A percentile compares a stretch with the other conserved stretches of the same genome.
Conservation (phyloP, 371 early-diverging fungal species). For the Apophysomyces variabilis region DNA sequence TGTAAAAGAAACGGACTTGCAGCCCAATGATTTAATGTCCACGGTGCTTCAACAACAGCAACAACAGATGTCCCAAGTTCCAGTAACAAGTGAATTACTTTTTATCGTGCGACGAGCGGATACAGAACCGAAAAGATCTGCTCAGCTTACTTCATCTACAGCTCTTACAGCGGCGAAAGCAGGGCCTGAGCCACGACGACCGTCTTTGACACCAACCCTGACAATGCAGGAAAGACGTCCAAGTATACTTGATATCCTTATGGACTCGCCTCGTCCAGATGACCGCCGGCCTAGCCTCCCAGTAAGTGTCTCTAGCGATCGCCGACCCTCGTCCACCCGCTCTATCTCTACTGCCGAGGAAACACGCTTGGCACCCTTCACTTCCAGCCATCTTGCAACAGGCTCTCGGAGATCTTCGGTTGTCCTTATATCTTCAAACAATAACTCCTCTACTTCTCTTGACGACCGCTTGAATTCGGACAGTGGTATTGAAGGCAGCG, state of each 20-base stretch:
- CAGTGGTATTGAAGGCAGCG: neutral
- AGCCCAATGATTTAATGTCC: constrained; percentile 1
- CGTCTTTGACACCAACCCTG: neutral
- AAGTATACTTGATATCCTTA: constrained; percentile 23
- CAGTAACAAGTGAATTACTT: constrained; percentile 11
- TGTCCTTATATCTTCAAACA: neutral
- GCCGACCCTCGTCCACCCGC: neutral
- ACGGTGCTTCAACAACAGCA: constrained; percentile 6
- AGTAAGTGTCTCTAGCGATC: neutral
- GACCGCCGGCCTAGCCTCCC: constrained; percentile 1
- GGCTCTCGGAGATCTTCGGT: neutral
- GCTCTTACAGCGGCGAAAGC: neutral
- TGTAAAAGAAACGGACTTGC: constrained; percentile 8
- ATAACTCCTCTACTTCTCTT: neutral
- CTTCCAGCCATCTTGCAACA: neutral
- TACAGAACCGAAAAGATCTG: neutral
- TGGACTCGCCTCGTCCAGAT: constrained; percentile 16
- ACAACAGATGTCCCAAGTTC: neutral
- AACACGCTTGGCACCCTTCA: neutral
- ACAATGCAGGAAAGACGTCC: constrained; percentile 14
- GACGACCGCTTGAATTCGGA: neutral
- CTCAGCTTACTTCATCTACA: neutral
- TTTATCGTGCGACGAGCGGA: constrained; percentile 13
- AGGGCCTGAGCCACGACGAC: constrained; percentile 6
- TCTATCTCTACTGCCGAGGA: neutral